Base-by-base conservation (phyloP, 225 moss, liverwort and hornwort species). In the Straminergon stramineum region DNA sequence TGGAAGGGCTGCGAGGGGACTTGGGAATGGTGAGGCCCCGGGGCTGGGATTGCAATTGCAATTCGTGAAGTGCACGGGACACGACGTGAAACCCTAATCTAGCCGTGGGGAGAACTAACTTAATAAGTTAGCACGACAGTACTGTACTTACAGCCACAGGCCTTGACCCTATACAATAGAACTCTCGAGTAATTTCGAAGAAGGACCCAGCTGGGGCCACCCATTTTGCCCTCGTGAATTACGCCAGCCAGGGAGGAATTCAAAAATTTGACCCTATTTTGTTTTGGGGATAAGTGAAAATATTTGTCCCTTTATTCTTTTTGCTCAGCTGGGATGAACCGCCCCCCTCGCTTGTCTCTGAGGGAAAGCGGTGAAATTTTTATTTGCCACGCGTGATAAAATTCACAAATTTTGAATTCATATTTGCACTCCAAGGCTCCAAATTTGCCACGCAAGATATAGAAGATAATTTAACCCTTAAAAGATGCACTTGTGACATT, bases 21-120 rank as follows among this genome's bases (percentile, higher is more conserved):
- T 79, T 32, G 84, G 51, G 30, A 11, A 78, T 66, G 78, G 68
- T n/a, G 76, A 77, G 8, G 43, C 53, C 39, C 23, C 3, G n/a
- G 8, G 37, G 17, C 11, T n/a, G 66, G 26, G 37, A 48, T 60
- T 48, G 89, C 68, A 60, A 45, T 55, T 60, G 69, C 34, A 48
- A 66, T 34, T 27, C 77, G 67, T 45, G 43, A 35, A 75, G 28
- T 17, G 83, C n/a, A 75, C 56, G 26, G 66, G 75, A 65, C 19
- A 66, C 75, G 34, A 76, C 76, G 66, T 43, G 89, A 84, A 84
- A 89, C 84, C 89, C 89, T 89, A 89, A 89, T 84, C 88, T 71
- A 31, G 31, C 35, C 30, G 8, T 48, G 51, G 27, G 21, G 56
- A 48, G 39, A 8, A 74, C 27, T 23, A 28, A 74, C 39, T 7